Percentiles rank a stretch among this genome's conserved stretches.
Evolutionary conservation across 139 green algal species (phyloP).

Genomic region (Pycnococcus provasolii): DNA sequence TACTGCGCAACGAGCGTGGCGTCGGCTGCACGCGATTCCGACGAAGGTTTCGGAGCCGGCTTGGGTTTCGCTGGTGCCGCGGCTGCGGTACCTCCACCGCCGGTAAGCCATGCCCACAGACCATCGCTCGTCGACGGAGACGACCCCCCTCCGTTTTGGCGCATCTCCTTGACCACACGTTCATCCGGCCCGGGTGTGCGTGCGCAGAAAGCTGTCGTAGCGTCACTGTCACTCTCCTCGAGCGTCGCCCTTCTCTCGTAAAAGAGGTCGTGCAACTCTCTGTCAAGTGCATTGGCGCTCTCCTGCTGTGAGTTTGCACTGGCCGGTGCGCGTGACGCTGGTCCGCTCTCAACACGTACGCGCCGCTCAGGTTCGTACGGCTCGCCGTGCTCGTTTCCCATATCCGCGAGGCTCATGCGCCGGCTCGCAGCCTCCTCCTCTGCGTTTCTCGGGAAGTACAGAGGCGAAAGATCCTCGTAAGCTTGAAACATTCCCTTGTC

Average conservation of each 20-base stretch:
- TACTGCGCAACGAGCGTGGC: conserved; percentile 22
- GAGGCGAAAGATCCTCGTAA: conserved; percentile 22
- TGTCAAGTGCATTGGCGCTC: background rate
- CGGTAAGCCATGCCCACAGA: background rate
- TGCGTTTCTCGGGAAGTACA: conserved; percentile 32
- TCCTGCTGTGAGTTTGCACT: background rate
- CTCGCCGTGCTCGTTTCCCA: conserved; percentile 29
- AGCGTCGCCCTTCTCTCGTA: no score
- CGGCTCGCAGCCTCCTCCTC: conserved; percentile 23
- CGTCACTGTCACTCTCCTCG: no score
- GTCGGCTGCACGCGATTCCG: conserved; percentile 11
- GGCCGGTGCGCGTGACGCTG: background rate
- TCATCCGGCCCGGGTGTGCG: no score
- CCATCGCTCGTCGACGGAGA: background rate
- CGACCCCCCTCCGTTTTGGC: no score
- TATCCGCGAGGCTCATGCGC: conserved; percentile 21
- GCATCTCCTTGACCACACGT: no score
- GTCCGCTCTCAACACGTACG: conserved; percentile 24
- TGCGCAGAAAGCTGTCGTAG: no score
- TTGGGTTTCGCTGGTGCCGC: background rate
- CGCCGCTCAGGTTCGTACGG: conserved; percentile 23
- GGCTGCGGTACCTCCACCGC: background rate
- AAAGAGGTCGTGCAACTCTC: no score
- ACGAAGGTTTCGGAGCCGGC: background rate
- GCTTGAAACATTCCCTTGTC: conserved; percentile 25